Evolutionary conservation across 1,284 basidiomycete genomes (phyloP).

Genomic region (Melampsora americana): DNA sequence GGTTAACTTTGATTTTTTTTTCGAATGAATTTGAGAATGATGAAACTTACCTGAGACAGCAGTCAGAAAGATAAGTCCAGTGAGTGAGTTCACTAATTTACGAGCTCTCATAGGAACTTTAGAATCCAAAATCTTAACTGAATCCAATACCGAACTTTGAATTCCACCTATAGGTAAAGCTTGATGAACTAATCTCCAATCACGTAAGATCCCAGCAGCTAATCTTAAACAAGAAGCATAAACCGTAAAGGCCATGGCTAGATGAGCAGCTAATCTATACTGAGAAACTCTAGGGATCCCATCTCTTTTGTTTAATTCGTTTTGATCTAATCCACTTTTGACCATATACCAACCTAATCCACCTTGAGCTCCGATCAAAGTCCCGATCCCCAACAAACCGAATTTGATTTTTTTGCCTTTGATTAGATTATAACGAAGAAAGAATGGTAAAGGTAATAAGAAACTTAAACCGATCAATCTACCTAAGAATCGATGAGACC

Average conservation of each 20-base stretch:
- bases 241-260: constrained; percentile 81
- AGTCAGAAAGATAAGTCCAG: constrained; percentile 70
- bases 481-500: constrained; percentile 90
- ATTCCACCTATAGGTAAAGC: constrained; percentile 53
- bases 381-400: constrained; percentile 49
- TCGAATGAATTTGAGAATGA: constrained; percentile 40
- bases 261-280: constrained; percentile 90
- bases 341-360: constrained; percentile 99
- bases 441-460: constrained; percentile 71
- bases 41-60: constrained; percentile 29
- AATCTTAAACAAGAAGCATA: constrained; percentile 87
- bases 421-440: constrained; percentile 63
- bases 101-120: constrained; percentile 64
- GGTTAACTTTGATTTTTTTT: too few species aligned
- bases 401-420: constrained; percentile 44
- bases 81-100: constrained; percentile 63
- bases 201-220: constrained; percentile 73
- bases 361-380: constrained; percentile 62
- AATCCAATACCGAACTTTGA: constrained; percentile 48
- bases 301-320: constrained; percentile 62
- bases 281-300: constrained; percentile 90
- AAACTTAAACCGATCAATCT: constrained; percentile 72
- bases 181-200: constrained; percentile 68
- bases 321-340: constrained; percentile 82
- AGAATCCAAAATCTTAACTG: constrained; percentile 59